These are phyloP conservation scores for Yamadazyma sp. DNA, from an alignment of 1,139 yeast genomes.

Conservation along the genomic window DNA sequence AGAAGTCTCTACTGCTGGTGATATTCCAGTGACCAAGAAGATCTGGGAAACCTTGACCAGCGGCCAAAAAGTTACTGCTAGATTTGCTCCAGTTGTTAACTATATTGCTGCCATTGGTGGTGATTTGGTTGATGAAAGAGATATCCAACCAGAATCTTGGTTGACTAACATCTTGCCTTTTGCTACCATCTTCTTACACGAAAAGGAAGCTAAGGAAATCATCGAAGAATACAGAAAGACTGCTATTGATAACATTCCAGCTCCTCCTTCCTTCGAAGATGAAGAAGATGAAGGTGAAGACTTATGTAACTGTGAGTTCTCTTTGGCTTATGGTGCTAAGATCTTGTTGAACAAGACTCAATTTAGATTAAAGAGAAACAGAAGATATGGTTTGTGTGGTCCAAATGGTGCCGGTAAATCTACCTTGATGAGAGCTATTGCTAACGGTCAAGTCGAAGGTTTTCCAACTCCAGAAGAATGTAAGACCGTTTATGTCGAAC, in stretches of 20 bases:
- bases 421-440: slow-evolving; percentile 99
- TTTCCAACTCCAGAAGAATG: slow-evolving; percentile 99
- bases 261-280: slow-evolving; percentile 92
- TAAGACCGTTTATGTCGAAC: slow-evolving; percentile 99
- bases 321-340: slow-evolving; percentile 99
- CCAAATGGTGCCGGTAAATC: slow-evolving; percentile 99
- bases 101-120: slow-evolving; percentile 97
- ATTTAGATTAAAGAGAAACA: slow-evolving; percentile 98
- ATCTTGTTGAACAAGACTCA: slow-evolving; percentile 99
- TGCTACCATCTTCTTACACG: slow-evolving; percentile 94
- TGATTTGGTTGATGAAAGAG: slow-evolving; percentile 98
- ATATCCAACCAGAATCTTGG: slow-evolving; percentile 92
- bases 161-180: slow-evolving; percentile 83
- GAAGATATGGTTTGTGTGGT: slow-evolving; percentile 99
- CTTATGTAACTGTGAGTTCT: slow-evolving; percentile 99
- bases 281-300: slow-evolving; percentile 99
- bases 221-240: slow-evolving; percentile 94
- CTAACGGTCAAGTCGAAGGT: slow-evolving; percentile 99
- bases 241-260: slow-evolving; percentile 97
- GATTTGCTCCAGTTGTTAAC: slow-evolving; percentile 74
- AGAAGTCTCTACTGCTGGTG: slow-evolving; percentile 98
- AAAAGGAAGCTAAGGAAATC: slow-evolving; percentile 84
- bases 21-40: slow-evolving; percentile 77
- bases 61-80: slow-evolving; percentile 59
- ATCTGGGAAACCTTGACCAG: slow-evolving; percentile 75